Evolutionary conservation across 208 protist species (phyloP).

Genomic region (Wallacemonas sp.): DNA sequence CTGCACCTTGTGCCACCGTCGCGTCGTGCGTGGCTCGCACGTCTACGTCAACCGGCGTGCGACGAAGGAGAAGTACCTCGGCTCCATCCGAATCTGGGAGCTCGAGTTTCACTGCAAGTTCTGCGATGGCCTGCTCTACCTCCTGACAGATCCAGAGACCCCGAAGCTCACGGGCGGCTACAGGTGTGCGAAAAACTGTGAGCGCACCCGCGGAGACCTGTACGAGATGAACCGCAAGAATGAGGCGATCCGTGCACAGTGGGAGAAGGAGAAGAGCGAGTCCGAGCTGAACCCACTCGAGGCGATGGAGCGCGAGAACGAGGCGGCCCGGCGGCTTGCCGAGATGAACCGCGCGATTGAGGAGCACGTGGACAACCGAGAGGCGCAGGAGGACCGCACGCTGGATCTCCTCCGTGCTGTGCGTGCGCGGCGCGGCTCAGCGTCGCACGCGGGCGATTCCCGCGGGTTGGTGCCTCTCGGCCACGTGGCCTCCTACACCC

Average conservation of each 20-base stretch:
- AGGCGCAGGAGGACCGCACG: conserved; percentile 27
- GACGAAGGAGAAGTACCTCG: conserved; percentile 60
- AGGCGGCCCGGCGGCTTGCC: conserved; percentile 50
- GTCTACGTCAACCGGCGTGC: conserved; percentile 76
- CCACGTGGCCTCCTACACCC: neutral
- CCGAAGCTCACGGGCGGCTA: conserved; percentile 83
- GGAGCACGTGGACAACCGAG: conserved; percentile 54
- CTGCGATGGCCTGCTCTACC: conserved; percentile 62
- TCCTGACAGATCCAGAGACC: conserved; percentile 74
- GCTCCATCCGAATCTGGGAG: conserved; percentile 71
- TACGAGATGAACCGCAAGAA: conserved; percentile 70
- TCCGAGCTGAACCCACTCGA: conserved; percentile 61
- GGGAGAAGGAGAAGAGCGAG: conserved; percentile 46
- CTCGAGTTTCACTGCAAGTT: conserved; percentile 77
- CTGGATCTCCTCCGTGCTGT: conserved; percentile 9
- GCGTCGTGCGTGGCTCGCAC: conserved; percentile 77
- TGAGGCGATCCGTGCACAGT: conserved; percentile 37
- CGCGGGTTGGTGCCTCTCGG: too few species aligned
- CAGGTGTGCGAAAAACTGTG: conserved; percentile 61
- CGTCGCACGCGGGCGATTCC: conserved; percentile 3
- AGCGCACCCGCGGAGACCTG: conserved; percentile 67
- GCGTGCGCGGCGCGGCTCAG: neutral
- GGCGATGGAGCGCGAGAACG: conserved; percentile 77
- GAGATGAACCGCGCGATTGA: conserved; percentile 67
- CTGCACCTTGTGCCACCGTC: conserved; percentile 63